Evolutionary conservation across 1,284 basidiomycete genomes (phyloP).

Genomic region (Boletus subluridellus): DNA sequence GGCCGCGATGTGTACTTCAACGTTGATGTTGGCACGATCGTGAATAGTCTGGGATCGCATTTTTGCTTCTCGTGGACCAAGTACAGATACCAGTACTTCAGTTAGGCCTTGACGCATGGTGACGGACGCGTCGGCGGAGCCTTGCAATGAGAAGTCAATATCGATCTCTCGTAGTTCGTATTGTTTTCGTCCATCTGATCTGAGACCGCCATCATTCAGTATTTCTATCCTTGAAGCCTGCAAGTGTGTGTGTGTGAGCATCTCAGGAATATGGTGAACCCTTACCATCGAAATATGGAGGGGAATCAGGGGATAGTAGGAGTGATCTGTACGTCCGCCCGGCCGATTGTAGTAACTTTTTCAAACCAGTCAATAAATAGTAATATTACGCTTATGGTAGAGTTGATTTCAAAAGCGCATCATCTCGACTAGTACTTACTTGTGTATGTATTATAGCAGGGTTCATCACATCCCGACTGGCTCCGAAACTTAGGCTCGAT

Average conservation of each 20-base stretch:
- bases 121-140: conserved; percentile 82
- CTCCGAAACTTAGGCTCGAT: neutral
- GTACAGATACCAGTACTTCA: conserved; percentile 80
- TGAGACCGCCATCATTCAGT: conserved; percentile 83
- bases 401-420: neutral
- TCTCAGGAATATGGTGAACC: neutral
- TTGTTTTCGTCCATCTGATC: conserved; percentile 88
- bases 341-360: neutral
- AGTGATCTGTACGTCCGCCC: neutral
- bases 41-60: conserved; percentile 71
- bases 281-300: conserved; percentile 16
- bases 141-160: conserved; percentile 76
- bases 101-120: conserved; percentile 88
- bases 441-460: neutral
- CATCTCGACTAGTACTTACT: neutral
- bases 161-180: conserved; percentile 84
- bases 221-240: conserved; percentile 82
- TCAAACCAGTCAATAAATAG: neutral
- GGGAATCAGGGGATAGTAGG: neutral
- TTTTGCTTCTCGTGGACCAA: conserved; percentile 88
- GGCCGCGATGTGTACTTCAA: conserved; percentile 80
- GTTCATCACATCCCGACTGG: neutral
- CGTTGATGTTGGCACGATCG: conserved; percentile 80
- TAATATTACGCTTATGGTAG: neutral
- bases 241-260: neutral